These are phyloP conservation scores for Haplosporangium gracile DNA, from an alignment of 192 early-diverging fungal species.

Conservation along the genomic window DNA sequence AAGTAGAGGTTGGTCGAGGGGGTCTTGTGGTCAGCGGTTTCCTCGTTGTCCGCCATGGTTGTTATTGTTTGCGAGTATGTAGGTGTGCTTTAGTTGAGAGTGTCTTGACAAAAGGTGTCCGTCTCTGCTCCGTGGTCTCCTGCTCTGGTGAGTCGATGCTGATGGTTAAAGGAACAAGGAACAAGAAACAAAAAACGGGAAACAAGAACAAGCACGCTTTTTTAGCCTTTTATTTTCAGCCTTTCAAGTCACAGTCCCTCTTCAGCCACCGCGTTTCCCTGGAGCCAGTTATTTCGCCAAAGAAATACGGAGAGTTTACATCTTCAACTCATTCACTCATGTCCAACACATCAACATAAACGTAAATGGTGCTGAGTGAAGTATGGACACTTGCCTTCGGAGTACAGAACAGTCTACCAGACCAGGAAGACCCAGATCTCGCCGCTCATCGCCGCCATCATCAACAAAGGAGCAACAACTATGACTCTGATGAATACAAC, in stretches of 20 bases:
- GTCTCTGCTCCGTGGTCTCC: not conserved
- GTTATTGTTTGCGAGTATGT: not conserved
- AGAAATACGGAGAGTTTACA: not conserved
- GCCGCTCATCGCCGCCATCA: not conserved
- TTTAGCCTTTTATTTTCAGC: no score
- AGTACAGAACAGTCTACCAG: slow-evolving; percentile 27
- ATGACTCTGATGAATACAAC: not conserved
- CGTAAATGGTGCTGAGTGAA: slow-evolving; percentile 51
- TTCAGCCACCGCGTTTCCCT: no score
- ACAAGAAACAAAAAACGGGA: no score
- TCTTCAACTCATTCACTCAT: not conserved
- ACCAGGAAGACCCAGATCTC: slow-evolving; percentile 15
- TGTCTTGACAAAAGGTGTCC: not conserved
- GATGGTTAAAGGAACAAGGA: not conserved
- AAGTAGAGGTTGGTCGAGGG: slow-evolving; percentile 44
- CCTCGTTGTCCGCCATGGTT: slow-evolving; percentile 35
- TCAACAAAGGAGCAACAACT: not conserved
- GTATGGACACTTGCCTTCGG: slow-evolving; percentile 56
- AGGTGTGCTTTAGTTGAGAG: not conserved
- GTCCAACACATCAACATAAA: not conserved
- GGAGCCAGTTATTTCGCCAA: not conserved
- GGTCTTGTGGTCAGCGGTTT: slow-evolving; percentile 9
- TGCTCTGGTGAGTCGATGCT: not conserved
- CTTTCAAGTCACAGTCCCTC: no score
- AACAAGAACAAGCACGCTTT: not conserved